A percentile compares a stretch with the other conserved stretches of the same genome.
Evolutionary conservation across 2,329 filamentous ascomycete species (phyloP).

Genomic region (Alternaria dauci): DNA sequence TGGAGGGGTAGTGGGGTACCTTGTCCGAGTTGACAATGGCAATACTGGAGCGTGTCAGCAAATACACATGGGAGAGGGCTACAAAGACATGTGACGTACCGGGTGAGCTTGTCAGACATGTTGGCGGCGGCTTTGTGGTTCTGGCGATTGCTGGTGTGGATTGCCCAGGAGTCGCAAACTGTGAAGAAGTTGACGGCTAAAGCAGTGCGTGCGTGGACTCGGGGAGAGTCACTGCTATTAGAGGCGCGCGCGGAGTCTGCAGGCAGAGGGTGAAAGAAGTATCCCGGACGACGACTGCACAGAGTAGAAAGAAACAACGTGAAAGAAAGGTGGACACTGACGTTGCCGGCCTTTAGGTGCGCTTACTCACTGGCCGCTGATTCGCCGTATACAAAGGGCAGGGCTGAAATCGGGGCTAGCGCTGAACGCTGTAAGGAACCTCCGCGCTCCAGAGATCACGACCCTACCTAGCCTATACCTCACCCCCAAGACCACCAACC

Average conservation of each 20-base stretch:
- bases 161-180: constrained; percentile 15
- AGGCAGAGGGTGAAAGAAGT: background rate
- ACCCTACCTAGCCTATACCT: constrained; percentile 35
- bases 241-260: constrained; percentile 8
- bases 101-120: constrained; percentile 95
- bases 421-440: constrained; percentile 22
- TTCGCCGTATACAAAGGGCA: constrained; percentile 14
- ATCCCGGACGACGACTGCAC: constrained; percentile 6
- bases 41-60: constrained; percentile 66
- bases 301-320: constrained; percentile 9
- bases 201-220: constrained; percentile 25
- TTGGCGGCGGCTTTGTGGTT: constrained; percentile 29
- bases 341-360: constrained; percentile 28
- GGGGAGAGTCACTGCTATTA: constrained; percentile 5
- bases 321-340: constrained; percentile 21
- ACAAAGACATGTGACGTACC: constrained; percentile 67
- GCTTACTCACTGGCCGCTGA: background rate
- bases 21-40: constrained; percentile 99
- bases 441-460: constrained; percentile 33
- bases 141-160: constrained; percentile 11
- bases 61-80: background rate
- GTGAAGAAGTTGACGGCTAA: constrained; percentile 27
- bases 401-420: constrained; percentile 11
- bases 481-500: constrained; percentile 38
- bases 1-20: constrained; percentile 65